Evolutionary conservation across 2,329 filamentous ascomycete genomes (phyloP).

Genomic region (Herpotrichia juniperi): DNA sequence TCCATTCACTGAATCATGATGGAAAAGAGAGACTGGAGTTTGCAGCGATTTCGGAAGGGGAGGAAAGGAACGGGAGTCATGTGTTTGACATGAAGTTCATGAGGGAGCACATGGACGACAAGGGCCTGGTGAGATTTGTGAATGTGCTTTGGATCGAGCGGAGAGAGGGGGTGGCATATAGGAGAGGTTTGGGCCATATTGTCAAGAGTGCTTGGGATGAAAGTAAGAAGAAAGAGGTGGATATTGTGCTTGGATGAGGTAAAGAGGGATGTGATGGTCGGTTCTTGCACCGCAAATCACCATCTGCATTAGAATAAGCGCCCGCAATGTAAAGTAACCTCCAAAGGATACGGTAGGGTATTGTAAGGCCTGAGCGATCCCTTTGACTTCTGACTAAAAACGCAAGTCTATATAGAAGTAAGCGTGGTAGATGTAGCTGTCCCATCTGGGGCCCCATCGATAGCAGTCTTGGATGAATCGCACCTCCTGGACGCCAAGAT

Average conservation of each 20-base stretch:
- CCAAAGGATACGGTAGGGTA: too few species aligned
- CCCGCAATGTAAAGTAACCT: too few species aligned
- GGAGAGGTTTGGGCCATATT: not conserved
- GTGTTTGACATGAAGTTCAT: not conserved
- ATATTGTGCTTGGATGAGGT: not conserved
- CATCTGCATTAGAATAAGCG: too few species aligned
- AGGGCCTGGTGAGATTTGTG: not conserved
- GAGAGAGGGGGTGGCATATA: not conserved
- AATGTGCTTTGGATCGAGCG: slow-evolving; percentile 1
- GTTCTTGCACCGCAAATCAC: too few species aligned
- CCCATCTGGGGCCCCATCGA: too few species aligned
- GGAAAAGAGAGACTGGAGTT: not conserved
- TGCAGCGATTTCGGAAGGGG: not conserved
- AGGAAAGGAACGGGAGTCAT: not conserved
- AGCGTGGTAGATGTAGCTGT: too few species aligned
- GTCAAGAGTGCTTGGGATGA: not conserved
- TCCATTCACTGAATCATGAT: not conserved
- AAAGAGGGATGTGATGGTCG: too few species aligned
- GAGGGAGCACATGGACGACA: not conserved
- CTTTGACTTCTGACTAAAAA: too few species aligned
- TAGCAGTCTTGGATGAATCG: too few species aligned
- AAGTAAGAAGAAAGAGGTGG: not conserved
- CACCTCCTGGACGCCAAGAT: too few species aligned
- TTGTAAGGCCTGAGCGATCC: too few species aligned
- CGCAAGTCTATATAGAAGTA: too few species aligned